Evolutionary conservation across 2,329 filamentous ascomycete genomes (phyloP).

Genomic region (Colletotrichum gloeosporioides): DNA sequence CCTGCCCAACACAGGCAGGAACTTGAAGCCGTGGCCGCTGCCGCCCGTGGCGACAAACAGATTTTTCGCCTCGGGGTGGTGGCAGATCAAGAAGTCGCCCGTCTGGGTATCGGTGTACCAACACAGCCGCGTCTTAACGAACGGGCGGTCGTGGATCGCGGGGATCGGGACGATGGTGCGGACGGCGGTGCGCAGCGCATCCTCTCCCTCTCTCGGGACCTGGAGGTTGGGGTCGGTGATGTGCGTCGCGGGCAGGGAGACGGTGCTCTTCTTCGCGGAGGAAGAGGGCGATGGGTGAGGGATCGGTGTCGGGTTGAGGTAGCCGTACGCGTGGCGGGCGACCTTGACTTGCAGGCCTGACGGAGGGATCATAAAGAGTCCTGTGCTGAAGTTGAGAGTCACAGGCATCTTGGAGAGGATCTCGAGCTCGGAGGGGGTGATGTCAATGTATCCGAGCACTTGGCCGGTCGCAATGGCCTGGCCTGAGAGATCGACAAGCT

Average conservation of each 20-base stretch:
- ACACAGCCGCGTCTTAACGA: slow-evolving; percentile 68
- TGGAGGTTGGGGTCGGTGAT: slow-evolving; percentile 51
- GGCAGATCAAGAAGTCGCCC: slow-evolving; percentile 74
- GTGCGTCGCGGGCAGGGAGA: slow-evolving; percentile 52
- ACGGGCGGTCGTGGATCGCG: slow-evolving; percentile 63
- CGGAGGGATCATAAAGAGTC: slow-evolving; percentile 79
- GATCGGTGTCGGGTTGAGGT: slow-evolving; percentile 56
- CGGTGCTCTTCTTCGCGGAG: slow-evolving; percentile 8
- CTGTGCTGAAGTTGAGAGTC: slow-evolving; percentile 72
- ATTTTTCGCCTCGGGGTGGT: slow-evolving; percentile 66
- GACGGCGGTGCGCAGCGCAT: slow-evolving; percentile 66
- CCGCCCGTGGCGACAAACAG: slow-evolving; percentile 68
- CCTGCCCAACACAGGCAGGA: slow-evolving; percentile 69
- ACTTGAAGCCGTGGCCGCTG: slow-evolving; percentile 73
- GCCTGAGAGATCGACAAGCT: slow-evolving; percentile 78
- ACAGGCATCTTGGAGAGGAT: slow-evolving; percentile 71
- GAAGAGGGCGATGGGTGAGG: slow-evolving; percentile 23
- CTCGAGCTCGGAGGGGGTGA: slow-evolving; percentile 75
- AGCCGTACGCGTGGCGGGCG: slow-evolving; percentile 73
- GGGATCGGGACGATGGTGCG: slow-evolving; percentile 63
- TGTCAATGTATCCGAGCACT: slow-evolving; percentile 75
- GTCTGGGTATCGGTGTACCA: slow-evolving; percentile 80
- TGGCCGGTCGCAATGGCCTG: slow-evolving; percentile 84
- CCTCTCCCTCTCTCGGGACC: slow-evolving; percentile 66
- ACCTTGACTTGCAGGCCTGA: slow-evolving; percentile 67